Evolutionary conservation across 352 stramenopile species (phyloP).

Genomic region (Phytophthora pluvialis): DNA sequence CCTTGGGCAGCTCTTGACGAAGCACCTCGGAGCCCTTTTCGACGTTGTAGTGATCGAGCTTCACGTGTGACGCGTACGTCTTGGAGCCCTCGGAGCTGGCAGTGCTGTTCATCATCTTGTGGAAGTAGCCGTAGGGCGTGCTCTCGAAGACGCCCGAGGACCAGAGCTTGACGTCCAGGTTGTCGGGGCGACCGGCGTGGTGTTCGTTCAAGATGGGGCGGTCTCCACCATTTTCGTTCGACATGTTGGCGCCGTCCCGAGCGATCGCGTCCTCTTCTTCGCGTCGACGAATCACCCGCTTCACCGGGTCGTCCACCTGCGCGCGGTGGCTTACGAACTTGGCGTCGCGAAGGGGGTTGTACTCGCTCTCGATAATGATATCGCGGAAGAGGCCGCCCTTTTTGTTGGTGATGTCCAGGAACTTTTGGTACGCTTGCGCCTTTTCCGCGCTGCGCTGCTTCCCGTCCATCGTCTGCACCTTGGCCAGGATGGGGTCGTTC

Average conservation of each 20-base stretch:
- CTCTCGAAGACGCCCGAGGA: constrained; percentile 76
- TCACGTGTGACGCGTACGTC: constrained; percentile 66
- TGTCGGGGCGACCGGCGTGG: constrained; percentile 53
- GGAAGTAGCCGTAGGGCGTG: constrained; percentile 86
- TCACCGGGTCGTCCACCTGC: constrained; percentile 68
- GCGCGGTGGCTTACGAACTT: constrained; percentile 59
- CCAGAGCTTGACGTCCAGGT: constrained; percentile 80
- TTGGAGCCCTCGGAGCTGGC: constrained; percentile 51
- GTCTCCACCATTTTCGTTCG: constrained; percentile 24
- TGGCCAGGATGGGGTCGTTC: constrained; percentile 65
- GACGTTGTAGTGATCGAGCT: constrained; percentile 78
- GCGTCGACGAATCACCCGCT: constrained; percentile 62
- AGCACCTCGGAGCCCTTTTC: constrained; percentile 53
- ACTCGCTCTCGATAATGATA: constrained; percentile 88
- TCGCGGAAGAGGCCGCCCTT: constrained; percentile 82
- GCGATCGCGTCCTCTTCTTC: constrained; percentile 78
- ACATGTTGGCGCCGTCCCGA: constrained; percentile 46
- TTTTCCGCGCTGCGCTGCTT: constrained; percentile 48
- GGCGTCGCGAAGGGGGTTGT: constrained; percentile 75
- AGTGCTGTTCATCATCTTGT: constrained; percentile 80
- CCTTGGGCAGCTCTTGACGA: constrained; percentile 56
- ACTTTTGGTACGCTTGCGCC: constrained; percentile 71
- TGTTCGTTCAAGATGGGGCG: constrained; percentile 4
- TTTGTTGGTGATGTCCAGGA: constrained; percentile 85
- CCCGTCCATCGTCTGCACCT: constrained; percentile 60